A percentile compares a stretch with the other conserved stretches of the same genome.
Conservation (phyloP, 192 early-diverging fungal species). For the Entrophospora sp. region DNA sequence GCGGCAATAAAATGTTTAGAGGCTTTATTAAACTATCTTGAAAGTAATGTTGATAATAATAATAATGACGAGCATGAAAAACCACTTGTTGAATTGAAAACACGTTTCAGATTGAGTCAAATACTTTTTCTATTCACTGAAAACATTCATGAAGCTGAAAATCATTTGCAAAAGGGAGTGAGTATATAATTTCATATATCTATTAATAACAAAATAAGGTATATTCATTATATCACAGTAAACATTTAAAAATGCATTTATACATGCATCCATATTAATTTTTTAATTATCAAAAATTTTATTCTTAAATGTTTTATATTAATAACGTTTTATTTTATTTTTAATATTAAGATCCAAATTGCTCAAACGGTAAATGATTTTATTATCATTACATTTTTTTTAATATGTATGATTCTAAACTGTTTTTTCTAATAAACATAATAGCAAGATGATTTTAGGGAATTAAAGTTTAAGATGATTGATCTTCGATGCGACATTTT, state of each 20-base stretch:
- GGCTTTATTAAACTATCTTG: too few relatives aligned
- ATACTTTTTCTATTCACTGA: slow-evolving; percentile 32
- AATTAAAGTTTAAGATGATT: slow-evolving; percentile 8
- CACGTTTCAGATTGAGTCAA: slow-evolving; percentile 26
- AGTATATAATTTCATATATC: too few relatives aligned
- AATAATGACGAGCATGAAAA: slow-evolving; percentile 20
- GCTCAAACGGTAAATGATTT: background rate
- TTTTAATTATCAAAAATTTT: too few relatives aligned
- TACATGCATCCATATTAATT: too few relatives aligned
- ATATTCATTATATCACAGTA: too few relatives aligned
- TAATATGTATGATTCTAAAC: too few relatives aligned
- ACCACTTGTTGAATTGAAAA: slow-evolving; percentile 17
- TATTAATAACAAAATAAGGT: too few relatives aligned
- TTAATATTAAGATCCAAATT: background rate
- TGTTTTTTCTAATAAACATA: background rate
- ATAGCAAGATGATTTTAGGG: background rate
- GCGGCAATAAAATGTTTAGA: slow-evolving; percentile 29
- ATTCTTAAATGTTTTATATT: background rate
- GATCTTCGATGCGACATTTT: slow-evolving; percentile 7
- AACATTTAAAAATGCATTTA: too few relatives aligned
- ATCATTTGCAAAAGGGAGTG: background rate
- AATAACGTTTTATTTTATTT: background rate
- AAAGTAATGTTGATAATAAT: slow-evolving; percentile 22
- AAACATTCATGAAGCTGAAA: slow-evolving; percentile 14
- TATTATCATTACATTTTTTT: background rate